Evolutionary conservation across 2,329 filamentous ascomycete genomes (phyloP), one percentile per base, ranked within the genome.

Genomic region (Aspergillus vadensis): DNA sequence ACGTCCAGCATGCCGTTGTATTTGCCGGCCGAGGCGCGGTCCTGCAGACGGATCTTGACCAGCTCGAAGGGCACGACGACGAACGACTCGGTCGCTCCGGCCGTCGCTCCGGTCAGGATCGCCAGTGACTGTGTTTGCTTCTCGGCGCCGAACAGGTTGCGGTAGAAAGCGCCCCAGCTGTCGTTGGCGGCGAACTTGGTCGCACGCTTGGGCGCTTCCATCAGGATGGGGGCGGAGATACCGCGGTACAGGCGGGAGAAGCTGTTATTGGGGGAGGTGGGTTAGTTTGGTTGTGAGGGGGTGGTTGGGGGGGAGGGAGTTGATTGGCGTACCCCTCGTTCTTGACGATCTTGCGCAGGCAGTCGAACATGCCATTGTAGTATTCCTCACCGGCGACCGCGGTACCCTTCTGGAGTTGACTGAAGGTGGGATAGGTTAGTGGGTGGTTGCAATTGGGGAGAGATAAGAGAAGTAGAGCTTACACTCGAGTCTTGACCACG

Each of bases 181-280:
- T 99, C 95, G 80, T 99, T 99, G 80, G 95, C 95, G 50, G 95
- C 94, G 80, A 99, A 99, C 80, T 99, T 99, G 82, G 92, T 98
- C 47, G 94, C 94, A 81, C 92, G 86, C 86, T 97, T 97, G 79
- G 91, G 89, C 59, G 93, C 93, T 80, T 98, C 94, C 94, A 99
- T 99, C 68, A 98, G 85, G 74, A 99, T 98, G 54, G 95, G 95
- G 25, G 95, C 94, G 48, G 86, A 88, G 78, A 99, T 99, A 74
- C 95, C 95, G 69, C 95, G 92, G 83, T 99, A 99, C 63, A 99
- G 85, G 68, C 94, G 88, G 64, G 91, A 95, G 79, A 91, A 88
- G 62, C 91, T 95, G 70, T 36, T 14, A 17, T 41, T 15, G 15
- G 38, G 27, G 3, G 27, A 44, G 30, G 17, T 48, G 51, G 25